Conservation (phyloP, 805 yeast genomes). For the Clavispora phyllophila region DNA sequence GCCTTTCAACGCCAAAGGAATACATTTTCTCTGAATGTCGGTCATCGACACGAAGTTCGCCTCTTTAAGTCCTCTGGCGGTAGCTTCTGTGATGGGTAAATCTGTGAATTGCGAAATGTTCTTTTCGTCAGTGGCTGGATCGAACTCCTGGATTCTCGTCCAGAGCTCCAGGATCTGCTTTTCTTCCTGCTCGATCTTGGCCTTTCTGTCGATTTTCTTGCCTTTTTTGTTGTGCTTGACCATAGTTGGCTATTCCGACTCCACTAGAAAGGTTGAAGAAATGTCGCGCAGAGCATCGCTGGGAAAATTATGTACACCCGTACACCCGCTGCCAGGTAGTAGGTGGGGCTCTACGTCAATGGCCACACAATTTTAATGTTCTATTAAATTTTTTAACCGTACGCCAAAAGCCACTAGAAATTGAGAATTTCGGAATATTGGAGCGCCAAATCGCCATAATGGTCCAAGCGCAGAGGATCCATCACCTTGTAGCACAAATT, state of each 20-base stretch:
- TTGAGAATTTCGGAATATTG: slow-evolving; percentile 39
- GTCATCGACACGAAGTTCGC: slow-evolving; percentile 79
- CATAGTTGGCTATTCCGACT: slow-evolving; percentile 4
- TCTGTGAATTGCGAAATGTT: slow-evolving; percentile 54
- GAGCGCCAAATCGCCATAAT: slow-evolving; percentile 35
- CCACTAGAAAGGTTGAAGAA: not conserved
- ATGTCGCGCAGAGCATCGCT: slow-evolving; percentile 6
- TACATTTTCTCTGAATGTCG: slow-evolving; percentile 77
- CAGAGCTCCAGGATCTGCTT: slow-evolving; percentile 41
- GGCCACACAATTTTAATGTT: too few species aligned
- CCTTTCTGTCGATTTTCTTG: slow-evolving; percentile 14
- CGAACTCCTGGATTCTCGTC: slow-evolving; percentile 49
- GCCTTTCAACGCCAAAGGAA: slow-evolving; percentile 72
- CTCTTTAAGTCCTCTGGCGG: slow-evolving; percentile 68
- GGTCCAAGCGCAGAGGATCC: slow-evolving; percentile 21
- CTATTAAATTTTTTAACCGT: not conserved
- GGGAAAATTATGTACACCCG: slow-evolving; percentile 1
- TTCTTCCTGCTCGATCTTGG: slow-evolving; percentile 26
- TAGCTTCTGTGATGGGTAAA: slow-evolving; percentile 64
- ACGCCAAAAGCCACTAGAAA: slow-evolving; percentile 16
- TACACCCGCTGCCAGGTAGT: too few species aligned
- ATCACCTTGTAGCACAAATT: slow-evolving; percentile 29
- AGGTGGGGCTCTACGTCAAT: too few species aligned
- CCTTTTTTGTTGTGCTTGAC: slow-evolving; percentile 14
- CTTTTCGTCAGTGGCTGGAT: slow-evolving; percentile 30